phyloP scores from a whole-genome alignment of 495 filamentous ascomycete species.

The Penicillium mononematosum region DNA sequence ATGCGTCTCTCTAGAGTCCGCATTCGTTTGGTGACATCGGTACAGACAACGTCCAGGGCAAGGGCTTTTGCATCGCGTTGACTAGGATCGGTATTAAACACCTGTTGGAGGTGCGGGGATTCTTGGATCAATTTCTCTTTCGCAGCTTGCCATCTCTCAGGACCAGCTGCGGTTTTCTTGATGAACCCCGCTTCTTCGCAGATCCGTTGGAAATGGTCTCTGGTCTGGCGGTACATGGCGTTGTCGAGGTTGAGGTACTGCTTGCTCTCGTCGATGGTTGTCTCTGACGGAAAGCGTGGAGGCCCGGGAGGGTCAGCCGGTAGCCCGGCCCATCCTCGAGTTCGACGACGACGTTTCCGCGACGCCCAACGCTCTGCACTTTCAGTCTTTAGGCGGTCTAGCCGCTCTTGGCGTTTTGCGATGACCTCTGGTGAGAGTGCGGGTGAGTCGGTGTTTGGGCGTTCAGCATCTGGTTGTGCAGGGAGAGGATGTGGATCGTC shows the following conservation, averaged over 20 bases:
- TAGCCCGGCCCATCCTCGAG: slow-evolving; percentile 66
- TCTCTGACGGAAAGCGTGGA: slow-evolving; percentile 78
- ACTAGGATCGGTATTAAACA: slow-evolving; percentile 57
- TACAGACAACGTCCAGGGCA: slow-evolving; percentile 74
- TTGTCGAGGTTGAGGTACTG: slow-evolving; percentile 63
- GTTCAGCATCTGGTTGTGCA: slow-evolving; percentile 20
- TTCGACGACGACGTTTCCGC: slow-evolving; percentile 70
- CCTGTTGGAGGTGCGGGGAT: slow-evolving; percentile 60
- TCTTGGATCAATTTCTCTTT: slow-evolving; percentile 68
- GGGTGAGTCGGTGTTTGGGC: slow-evolving; percentile 28
- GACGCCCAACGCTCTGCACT: slow-evolving; percentile 62
- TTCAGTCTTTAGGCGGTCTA: slow-evolving; percentile 59
- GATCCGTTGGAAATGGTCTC: slow-evolving; percentile 66
- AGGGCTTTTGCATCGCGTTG: slow-evolving; percentile 55
- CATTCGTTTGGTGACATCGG: slow-evolving; percentile 80
- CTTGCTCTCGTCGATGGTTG: slow-evolving; percentile 77
- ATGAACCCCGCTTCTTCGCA: slow-evolving; percentile 63
- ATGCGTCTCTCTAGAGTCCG: slow-evolving; percentile 60
- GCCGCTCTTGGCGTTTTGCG: slow-evolving; percentile 55
- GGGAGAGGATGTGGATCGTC: slow-evolving; percentile 26
- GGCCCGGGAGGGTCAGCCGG: slow-evolving; percentile 72
- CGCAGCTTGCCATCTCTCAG: slow-evolving; percentile 69
- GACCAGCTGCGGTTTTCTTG: slow-evolving; percentile 71
- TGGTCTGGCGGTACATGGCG: slow-evolving; percentile 58
- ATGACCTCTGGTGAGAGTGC: slow-evolving; percentile 52